Evolutionary conservation across 495 filamentous ascomycete genomes (phyloP).

Genomic region (Cercophora sp.): DNA sequence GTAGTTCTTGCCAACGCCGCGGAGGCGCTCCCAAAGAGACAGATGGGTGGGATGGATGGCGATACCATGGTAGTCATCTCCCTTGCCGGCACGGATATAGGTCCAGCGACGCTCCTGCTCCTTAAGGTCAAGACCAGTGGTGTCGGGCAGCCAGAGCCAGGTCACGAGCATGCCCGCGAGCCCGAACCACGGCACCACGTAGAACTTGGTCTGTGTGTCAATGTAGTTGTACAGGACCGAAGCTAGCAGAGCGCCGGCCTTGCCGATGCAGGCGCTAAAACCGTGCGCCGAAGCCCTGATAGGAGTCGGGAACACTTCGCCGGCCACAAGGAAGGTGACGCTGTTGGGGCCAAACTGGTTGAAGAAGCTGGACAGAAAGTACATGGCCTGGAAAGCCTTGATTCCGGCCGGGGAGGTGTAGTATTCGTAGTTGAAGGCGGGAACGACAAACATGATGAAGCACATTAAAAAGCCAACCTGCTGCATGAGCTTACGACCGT

Average conservation of each 20-base stretch:
- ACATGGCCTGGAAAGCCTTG: conserved; percentile 83
- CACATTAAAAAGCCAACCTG: conserved; percentile 80
- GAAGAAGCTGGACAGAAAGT: conserved; percentile 91
- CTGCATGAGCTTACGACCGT: conserved; percentile 89
- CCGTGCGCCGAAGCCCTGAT: conserved; percentile 89
- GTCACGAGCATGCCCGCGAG: conserved; percentile 76
- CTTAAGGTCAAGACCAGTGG: conserved; percentile 87
- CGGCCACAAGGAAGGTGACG: conserved; percentile 87
- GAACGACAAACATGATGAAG: conserved; percentile 83
- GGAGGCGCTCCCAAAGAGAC: conserved; percentile 72
- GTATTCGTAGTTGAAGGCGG: conserved; percentile 78
- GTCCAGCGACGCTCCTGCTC: conserved; percentile 88
- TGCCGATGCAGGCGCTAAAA: conserved; percentile 79
- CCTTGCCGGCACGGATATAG: conserved; percentile 70
- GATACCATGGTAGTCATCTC: conserved; percentile 79
- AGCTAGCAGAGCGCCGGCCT: conserved; percentile 78
- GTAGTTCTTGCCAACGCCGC: conserved; percentile 70
- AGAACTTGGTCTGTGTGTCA: conserved; percentile 69
- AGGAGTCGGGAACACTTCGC: conserved; percentile 85
- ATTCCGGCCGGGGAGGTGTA: conserved; percentile 63
- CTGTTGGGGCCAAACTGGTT: conserved; percentile 94
- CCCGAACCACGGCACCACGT: conserved; percentile 89
- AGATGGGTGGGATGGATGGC: conserved; percentile 84
- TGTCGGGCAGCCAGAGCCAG: conserved; percentile 79
- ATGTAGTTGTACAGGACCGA: conserved; percentile 89